Conservation (phyloP, 306 rosid genomes). For the Pyrus bretschneideri region DNA sequence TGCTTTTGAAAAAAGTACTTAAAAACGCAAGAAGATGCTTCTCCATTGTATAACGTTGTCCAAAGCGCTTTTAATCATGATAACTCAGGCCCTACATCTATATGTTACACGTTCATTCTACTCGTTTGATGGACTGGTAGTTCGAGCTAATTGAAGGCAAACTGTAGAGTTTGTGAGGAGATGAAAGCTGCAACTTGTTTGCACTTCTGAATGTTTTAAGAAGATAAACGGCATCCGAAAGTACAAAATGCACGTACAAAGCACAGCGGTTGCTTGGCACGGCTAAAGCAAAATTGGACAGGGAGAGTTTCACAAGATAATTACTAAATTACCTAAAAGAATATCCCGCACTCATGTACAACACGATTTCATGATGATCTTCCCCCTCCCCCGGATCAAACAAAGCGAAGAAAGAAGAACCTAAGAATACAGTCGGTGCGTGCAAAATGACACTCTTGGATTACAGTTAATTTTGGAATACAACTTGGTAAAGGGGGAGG, state of each 20-base stretch:
- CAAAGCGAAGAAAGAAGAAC: conserved; percentile 38
- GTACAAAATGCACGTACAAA: background rate
- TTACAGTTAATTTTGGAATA: conserved; percentile 38
- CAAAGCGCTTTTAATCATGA: too few relatives aligned
- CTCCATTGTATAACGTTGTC: too few relatives aligned
- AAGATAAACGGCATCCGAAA: too few relatives aligned
- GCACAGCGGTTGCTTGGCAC: background rate
- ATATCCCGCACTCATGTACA: conserved; percentile 77
- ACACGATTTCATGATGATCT: conserved; percentile 26
- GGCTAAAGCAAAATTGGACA: conserved; percentile 24
- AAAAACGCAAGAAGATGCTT: too few relatives aligned
- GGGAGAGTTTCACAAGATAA: conserved; percentile 33
- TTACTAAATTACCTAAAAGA: conserved; percentile 67
- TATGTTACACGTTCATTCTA: too few relatives aligned
- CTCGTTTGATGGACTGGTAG: too few relatives aligned
- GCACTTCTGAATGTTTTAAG: too few relatives aligned
- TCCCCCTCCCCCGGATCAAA: conserved; percentile 37
- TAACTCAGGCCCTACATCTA: too few relatives aligned
- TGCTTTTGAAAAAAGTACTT: too few relatives aligned
- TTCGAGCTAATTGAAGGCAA: too few relatives aligned
- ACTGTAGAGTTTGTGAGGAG: too few relatives aligned
- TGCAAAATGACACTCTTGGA: conserved; percentile 55
- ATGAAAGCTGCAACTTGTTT: too few relatives aligned
- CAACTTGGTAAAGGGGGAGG: conserved; percentile 32
- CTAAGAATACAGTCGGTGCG: conserved; percentile 39